Evolutionary conservation across 306 rosid species (phyloP).

Genomic region (Lithocarpus polystachyus): DNA sequence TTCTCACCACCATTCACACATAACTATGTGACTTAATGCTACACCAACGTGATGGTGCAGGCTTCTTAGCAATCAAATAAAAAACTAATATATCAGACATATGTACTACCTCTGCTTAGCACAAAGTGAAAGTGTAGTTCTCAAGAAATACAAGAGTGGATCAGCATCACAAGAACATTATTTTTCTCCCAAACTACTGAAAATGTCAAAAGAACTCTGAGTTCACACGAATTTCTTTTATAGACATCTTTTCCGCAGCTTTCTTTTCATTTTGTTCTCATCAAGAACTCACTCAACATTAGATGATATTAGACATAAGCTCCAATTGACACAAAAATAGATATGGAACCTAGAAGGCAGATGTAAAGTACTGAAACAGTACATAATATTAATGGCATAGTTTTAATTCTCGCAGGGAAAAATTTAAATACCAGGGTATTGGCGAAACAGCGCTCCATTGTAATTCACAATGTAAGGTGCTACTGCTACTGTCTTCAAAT

Average conservation of each 20-base stretch:
- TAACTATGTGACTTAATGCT: not conserved
- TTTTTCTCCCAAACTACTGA: not conserved
- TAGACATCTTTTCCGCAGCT: not conserved
- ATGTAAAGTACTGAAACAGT: not conserved
- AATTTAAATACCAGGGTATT: conserved; percentile 74
- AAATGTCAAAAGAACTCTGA: not conserved
- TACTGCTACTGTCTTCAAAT: conserved; percentile 77
- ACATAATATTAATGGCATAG: not conserved
- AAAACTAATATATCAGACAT: not conserved
- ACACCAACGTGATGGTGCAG: not conserved
- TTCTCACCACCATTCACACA: not conserved
- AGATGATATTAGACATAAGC: not conserved
- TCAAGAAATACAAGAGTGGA: not conserved
- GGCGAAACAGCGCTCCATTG: conserved; percentile 93
- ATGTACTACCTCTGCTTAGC: not conserved
- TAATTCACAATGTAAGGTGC: conserved; percentile 90
- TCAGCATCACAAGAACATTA: not conserved
- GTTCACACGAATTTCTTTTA: not conserved
- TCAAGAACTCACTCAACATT: not conserved
- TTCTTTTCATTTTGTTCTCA: not conserved
- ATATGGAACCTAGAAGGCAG: not conserved
- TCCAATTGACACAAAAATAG: not conserved
- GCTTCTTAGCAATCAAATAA: not conserved
- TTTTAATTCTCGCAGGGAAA: not conserved
- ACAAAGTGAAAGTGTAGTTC: not conserved